These are phyloP conservation scores for Penstemon eatonii DNA, from an alignment of 257 asterid species.

Conservation along the genomic window DNA sequence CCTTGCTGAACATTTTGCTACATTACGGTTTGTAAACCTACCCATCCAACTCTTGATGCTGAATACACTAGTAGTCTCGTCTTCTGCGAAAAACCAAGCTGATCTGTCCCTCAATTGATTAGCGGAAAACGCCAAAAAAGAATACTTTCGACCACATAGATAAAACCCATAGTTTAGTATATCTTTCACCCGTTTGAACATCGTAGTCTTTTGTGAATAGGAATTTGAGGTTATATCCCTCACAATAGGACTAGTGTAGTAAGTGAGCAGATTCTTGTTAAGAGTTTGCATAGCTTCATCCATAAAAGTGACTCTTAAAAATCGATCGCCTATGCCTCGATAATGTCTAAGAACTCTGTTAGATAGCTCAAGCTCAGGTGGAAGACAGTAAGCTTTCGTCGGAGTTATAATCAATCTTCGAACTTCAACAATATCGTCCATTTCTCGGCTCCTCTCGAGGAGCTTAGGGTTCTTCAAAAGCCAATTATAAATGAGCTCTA, in stretches of 20 bases:
- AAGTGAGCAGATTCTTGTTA: conserved; percentile 56
- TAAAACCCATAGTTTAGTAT: conserved; percentile 53
- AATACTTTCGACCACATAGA: conserved; percentile 72
- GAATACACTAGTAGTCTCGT: conserved; percentile 32
- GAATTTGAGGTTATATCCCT: conserved; percentile 45
- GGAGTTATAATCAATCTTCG: conserved; percentile 81
- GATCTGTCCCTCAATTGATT: conserved; percentile 89
- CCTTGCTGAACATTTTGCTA: conserved; percentile 93
- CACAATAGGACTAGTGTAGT: conserved; percentile 58
- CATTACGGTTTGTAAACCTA: conserved; percentile 50
- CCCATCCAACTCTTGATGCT: conserved; percentile 86
- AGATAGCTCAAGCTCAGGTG: conserved; percentile 78
- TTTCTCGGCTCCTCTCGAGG: conserved; percentile 48
- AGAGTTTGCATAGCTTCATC: conserved; percentile 85
- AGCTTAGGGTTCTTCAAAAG: conserved; percentile 63
- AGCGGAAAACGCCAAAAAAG: conserved; percentile 85
- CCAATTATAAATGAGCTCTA: conserved; percentile 54
- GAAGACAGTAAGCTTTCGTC: conserved; percentile 78
- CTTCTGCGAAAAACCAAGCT: conserved; percentile 96
- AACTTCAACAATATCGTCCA: conserved; percentile 70
- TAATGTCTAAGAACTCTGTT: conserved; percentile 78
- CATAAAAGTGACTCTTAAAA: conserved; percentile 86
- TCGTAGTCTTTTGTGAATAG: conserved; percentile 54
- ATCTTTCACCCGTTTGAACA: conserved; percentile 70
- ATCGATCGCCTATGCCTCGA: conserved; percentile 59